Percentiles rank a stretch among this genome's conserved stretches.
These are phyloP conservation scores for Nakazawaea ernobii DNA, from an alignment of 805 yeast genomes.

Conservation along the genomic window DNA sequence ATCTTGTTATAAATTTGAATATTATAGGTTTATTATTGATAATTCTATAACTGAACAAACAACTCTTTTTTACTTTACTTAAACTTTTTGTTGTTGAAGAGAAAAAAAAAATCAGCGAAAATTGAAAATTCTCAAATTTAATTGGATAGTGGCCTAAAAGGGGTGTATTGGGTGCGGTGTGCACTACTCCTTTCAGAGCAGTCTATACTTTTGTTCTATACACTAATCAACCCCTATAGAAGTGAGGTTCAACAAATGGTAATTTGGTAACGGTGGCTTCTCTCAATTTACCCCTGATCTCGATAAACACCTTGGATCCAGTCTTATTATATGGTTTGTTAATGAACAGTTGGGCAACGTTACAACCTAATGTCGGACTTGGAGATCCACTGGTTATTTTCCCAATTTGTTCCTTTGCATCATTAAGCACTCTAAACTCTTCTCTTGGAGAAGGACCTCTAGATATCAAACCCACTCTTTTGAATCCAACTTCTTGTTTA, in stretches of 20 bases:
- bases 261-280: conserved; percentile 72
- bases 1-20: conserved; percentile 5
- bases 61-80: not conserved
- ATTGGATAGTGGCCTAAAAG: conserved; percentile 1
- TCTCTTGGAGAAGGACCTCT: conserved; percentile 93
- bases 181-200: too few species aligned
- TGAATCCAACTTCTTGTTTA: conserved; percentile 46
- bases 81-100: conserved; percentile 2
- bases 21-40: not conserved
- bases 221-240: conserved; percentile 40
- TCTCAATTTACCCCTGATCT: conserved; percentile 78
- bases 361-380: conserved; percentile 58
- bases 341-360: conserved; percentile 89
- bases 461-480: conserved; percentile 71
- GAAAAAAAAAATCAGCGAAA: not conserved
- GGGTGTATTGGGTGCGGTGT: not conserved
- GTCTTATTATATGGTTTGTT: conserved; percentile 64
- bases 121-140: conserved; percentile 7
- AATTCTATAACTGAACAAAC: not conserved
- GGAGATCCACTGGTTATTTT: conserved; percentile 54
- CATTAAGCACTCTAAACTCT: conserved; percentile 54
- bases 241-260: conserved; percentile 78
- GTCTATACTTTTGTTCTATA: too few species aligned
- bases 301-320: conserved; percentile 67
- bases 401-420: conserved; percentile 49